Base-by-base conservation (phyloP, 1,284 basidiomycete genomes). In the Cryptococcus sp. region DNA sequence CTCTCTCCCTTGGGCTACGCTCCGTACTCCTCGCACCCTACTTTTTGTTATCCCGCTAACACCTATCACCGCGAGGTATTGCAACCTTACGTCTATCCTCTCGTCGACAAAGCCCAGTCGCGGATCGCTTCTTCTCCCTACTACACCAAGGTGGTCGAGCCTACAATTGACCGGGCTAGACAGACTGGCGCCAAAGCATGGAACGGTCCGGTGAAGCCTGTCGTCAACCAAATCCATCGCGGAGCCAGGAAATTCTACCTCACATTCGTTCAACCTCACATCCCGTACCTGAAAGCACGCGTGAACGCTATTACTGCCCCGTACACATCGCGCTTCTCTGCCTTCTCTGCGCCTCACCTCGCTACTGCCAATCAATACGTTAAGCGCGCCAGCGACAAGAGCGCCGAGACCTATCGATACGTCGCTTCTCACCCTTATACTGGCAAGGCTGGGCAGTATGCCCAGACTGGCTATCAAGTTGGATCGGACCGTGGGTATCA, bases 11-110 rank as follows among this genome's bases (percentile, higher is more conserved):
- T 76, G 15, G 74, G 72, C 8, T 62, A 72, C 13, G 45, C 49
- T 19, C 55, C 58, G 5, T 54, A 64, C 39, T 62, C 69, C 43
- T 67, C 68, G 10, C 74, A 75, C 52, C 55, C 71, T 50, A 65
- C 67, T 0, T 61, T 77, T 23, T 77, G 76, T 51, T 75, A 76
- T 59, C 76, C 76, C 8, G 57, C 76, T 23, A 74, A 76, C 59
- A 65, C 71, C 16, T 77, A 77, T 58, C 69, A 73, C 50, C 51
- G 58, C 6, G 61, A 68, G 19, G 62, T 77, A 39, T 66, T 77
- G 25, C 55, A 71, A 50, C 76, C 75, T 5, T 73, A 73, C 63
- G 57, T 78, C 47, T 61, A 63, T 35, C 75, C 75, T 1, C 52
- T 67, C 20, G 39, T 70, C 5, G 70, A 66, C 27, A 62, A 71